Evolutionary conservation across 768 basidiomycete species (phyloP), one percentile per base, ranked within the genome.

Genomic region (Mycena albidolilacea): DNA sequence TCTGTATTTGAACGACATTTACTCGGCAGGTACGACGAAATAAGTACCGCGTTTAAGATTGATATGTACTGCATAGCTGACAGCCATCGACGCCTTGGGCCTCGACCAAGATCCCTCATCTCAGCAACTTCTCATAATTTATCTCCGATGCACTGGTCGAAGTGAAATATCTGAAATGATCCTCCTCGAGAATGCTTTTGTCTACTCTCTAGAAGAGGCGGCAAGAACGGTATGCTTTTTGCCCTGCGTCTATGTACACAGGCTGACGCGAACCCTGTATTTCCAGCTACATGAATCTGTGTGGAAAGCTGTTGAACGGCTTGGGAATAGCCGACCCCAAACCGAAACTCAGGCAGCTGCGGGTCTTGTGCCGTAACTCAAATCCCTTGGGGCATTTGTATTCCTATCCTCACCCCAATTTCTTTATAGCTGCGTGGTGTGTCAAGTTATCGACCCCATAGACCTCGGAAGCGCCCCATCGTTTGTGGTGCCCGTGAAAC

Each of bases 151-250:
- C 30, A 72, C 69, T 0, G 71, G 75, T 39, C 12, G 11, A 50
- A 50, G 41, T 37, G 65, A 58, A n/a, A 72, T 67, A 50, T 65
- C 71, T 8, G 52, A 72, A 21, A 15, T 73, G 12, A 15, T 70
- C 23, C 35, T 10, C 0, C 69, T 73, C 11, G 75, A 67, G 21
- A 70, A 72, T 55, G 75, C 75, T 5, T 76, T 76, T 64, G 75
- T 76, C 14, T 72, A 67, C 52, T 67, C 71, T 15, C 37, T 76
- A 21, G 75, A 72, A 46, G 75, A 69, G 43, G 75, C 69, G 17
- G 71, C 64, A 63, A 68, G 14, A 59, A 76, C 73, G 71, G 75
- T 73, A 44, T 48, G 48, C 48, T 17, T 39, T 17, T 10, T 7
- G 7, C 30, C 30, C 39, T 50, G 21, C 64, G 19, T 57, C 19